Evolutionary conservation across 768 basidiomycete genomes (phyloP), one percentile per base, ranked within the genome.

Genomic region (Auriscalpium microsporum): DNA sequence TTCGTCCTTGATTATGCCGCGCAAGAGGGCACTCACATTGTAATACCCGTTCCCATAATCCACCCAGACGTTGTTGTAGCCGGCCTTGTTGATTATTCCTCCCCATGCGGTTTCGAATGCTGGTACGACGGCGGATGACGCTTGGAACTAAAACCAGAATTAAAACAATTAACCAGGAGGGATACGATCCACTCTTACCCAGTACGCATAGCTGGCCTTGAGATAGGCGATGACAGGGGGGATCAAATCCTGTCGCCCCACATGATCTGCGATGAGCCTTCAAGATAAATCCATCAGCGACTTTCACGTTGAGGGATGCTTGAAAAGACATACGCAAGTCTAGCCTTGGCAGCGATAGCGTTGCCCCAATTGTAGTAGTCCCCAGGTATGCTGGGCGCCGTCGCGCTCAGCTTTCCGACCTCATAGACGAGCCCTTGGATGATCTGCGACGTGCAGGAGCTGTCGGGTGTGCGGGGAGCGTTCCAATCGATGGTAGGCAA

Each of bases 1-100:
- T 5, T 28, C 5, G 28, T 28, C 28, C 28, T 28, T 28, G 28
- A 7, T 3, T 3, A 23, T 23, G 23, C n/a, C 14, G 21, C n/a
- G 46, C n/a, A 47, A 47, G 46, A 28, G 4, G 14, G 46, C 14
- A 47, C 17, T n/a, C 21, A 47, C 70, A 51, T 71, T 71, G 56
- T 70, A 71, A 17, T 66, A 71, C 17, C 68, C 69, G 53, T 71
- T 71, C n/a, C 70, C 70, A 34, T 59, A 71, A 52, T 71, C 70
- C 8, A 68, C 64, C 55, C 64, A 67, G 19, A 62, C 49, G 44
- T 67, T 58, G 50, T 64, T 64, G 33, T 64, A 67, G 0, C 68
- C 68, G 10, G 69, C 62, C 16, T 65, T 63, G 52, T 69, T 66
- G 21, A 71, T 68, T 23, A 71, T 67, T 35, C 70, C 70, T 35